Conservation (phyloP, 108 stramenopile species). For the Fragilaria radians region DNA sequence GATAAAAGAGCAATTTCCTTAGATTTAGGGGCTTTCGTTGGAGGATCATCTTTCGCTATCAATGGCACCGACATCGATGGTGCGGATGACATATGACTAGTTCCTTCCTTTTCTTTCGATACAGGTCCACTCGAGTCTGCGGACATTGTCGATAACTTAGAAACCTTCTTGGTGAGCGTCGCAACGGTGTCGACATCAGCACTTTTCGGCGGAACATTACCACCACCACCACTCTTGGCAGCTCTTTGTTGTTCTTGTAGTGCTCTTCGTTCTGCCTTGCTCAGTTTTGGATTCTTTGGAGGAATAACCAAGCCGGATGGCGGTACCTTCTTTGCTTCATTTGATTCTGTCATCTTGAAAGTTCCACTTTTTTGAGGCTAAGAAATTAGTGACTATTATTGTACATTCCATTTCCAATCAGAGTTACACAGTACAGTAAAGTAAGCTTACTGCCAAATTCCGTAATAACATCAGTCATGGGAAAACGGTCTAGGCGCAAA, state of each 20-base stretch:
- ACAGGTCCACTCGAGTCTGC: conserved; percentile 3
- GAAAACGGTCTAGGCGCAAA: too few relatives aligned
- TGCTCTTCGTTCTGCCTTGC: conserved; percentile 91
- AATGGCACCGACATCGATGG: not conserved
- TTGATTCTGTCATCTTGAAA: too few relatives aligned
- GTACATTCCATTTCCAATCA: too few relatives aligned
- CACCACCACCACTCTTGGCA: conserved; percentile 66
- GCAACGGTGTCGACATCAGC: conserved; percentile 6
- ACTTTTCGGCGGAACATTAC: not conserved
- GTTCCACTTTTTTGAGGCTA: too few relatives aligned
- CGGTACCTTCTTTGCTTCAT: conserved; percentile 54
- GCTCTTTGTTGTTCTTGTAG: conserved; percentile 91
- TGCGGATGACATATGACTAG: conserved; percentile 3
- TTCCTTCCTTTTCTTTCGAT: conserved; percentile 17
- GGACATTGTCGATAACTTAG: not conserved
- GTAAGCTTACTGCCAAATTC: too few relatives aligned
- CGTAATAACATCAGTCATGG: too few relatives aligned
- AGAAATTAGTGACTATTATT: too few relatives aligned
- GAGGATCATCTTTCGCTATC: not conserved
- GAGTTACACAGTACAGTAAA: too few relatives aligned
- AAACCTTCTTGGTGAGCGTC: conserved; percentile 4
- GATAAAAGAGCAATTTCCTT: conserved; percentile 74
- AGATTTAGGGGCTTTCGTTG: conserved; percentile 11
- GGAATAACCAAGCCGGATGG: conserved; percentile 63
- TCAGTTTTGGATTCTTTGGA: conserved; percentile 83